Conservation (phyloP, 2,329 filamentous ascomycete genomes). For the Nemania bipapillata region DNA sequence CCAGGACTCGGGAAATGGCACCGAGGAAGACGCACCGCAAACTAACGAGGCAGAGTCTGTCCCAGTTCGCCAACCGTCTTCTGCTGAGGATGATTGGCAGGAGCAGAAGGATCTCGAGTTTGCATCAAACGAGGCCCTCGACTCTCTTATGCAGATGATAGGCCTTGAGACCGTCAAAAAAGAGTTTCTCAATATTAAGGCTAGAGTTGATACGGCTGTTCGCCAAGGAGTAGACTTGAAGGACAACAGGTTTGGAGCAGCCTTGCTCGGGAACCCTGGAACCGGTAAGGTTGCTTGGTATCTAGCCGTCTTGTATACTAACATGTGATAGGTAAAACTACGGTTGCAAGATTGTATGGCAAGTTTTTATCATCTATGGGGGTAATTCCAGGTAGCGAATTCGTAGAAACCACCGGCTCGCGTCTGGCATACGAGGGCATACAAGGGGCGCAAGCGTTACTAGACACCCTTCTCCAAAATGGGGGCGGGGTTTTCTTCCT, state of each 20-base stretch:
- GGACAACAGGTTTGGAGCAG: slow-evolving; percentile 56
- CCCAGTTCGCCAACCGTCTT: slow-evolving; percentile 2
- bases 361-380: slow-evolving; percentile 71
- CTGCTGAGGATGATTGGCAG: slow-evolving; percentile 20
- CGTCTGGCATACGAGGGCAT: slow-evolving; percentile 72
- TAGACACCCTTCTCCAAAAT: slow-evolving; percentile 21
- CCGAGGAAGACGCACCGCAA: neutral
- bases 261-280: slow-evolving; percentile 72
- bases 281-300: slow-evolving; percentile 58
- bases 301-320: neutral
- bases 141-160: slow-evolving; percentile 68
- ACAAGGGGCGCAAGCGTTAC: slow-evolving; percentile 1
- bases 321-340: slow-evolving; percentile 70
- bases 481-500: slow-evolving; percentile 79
- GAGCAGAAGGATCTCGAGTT: slow-evolving; percentile 20
- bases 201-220: slow-evolving; percentile 63
- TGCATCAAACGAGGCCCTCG: slow-evolving; percentile 55
- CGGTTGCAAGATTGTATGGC: slow-evolving; percentile 76
- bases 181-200: slow-evolving; percentile 66
- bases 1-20: neutral
- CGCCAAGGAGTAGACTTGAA: slow-evolving; percentile 62
- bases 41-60: slow-evolving; percentile 8
- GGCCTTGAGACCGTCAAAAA: slow-evolving; percentile 70
- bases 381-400: slow-evolving; percentile 68
- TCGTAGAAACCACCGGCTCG: slow-evolving; percentile 76